Evolutionary conservation across 2,329 filamentous ascomycete species (phyloP).

Genomic region (Hyphodiscus sp.): DNA sequence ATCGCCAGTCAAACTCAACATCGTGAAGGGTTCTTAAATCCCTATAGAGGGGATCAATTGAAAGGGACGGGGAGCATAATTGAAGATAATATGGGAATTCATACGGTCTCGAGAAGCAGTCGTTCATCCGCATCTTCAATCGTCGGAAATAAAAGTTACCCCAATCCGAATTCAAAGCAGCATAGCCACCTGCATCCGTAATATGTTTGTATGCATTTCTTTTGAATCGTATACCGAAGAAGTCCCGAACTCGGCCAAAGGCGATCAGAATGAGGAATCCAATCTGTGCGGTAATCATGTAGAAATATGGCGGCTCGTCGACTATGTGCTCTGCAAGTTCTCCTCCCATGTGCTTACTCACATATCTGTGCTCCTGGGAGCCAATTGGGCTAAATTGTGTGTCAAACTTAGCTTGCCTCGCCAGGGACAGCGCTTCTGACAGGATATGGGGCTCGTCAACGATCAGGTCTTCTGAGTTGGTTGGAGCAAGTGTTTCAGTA

Average conservation of each 20-base stretch:
- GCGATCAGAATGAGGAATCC: constrained; percentile 91
- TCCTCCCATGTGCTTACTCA: constrained; percentile 75
- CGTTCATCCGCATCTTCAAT: constrained; percentile 86
- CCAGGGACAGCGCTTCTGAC: too few relatives aligned
- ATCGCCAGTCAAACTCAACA: too few relatives aligned
- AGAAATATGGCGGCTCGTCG: constrained; percentile 92
- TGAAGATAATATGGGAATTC: too few relatives aligned
- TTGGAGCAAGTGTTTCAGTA: too few relatives aligned
- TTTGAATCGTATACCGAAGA: constrained; percentile 90
- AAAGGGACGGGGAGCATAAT: too few relatives aligned
- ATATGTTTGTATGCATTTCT: constrained; percentile 74
- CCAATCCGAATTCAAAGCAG: constrained; percentile 90
- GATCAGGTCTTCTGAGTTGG: background rate
- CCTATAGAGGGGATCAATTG: too few relatives aligned
- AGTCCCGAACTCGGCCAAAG: constrained; percentile 88
- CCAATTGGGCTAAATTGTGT: constrained; percentile 83
- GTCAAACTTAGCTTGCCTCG: constrained; percentile 40
- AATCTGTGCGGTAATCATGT: constrained; percentile 90
- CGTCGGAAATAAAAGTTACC: constrained; percentile 94
- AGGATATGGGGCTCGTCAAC: too few relatives aligned
- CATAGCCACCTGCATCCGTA: constrained; percentile 77
- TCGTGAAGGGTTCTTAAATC: too few relatives aligned
- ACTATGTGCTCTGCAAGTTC: constrained; percentile 76
- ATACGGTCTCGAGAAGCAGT: constrained; percentile 77
- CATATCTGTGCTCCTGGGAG: constrained; percentile 74